Evolutionary conservation across 2,329 filamentous ascomycete species (phyloP).

Genomic region (Ciborinia camelliae): DNA sequence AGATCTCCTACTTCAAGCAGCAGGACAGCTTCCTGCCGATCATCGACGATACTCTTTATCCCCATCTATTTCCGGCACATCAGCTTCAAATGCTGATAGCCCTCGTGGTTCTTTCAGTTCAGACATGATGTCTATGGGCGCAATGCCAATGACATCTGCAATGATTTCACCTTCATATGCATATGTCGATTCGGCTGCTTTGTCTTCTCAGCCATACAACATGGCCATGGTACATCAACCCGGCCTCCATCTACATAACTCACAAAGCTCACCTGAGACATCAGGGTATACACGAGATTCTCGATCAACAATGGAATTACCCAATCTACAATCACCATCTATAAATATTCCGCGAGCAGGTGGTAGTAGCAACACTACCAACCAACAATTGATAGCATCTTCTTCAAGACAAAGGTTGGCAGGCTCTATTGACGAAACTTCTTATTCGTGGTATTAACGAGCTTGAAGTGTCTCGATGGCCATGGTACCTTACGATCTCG

Average conservation of each 20-base stretch:
- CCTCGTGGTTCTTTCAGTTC: constrained; percentile 34
- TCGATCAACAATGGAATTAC: constrained; percentile 37
- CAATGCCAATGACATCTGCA: constrained; percentile 36
- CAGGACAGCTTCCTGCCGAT: constrained; percentile 25
- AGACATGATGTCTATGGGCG: constrained; percentile 37
- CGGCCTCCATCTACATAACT: constrained; percentile 37
- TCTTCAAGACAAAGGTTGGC: constrained; percentile 27
- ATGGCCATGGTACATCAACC: constrained; percentile 40
- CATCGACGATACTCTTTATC: constrained; percentile 37
- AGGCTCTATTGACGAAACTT: constrained; percentile 14
- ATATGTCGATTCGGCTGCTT: constrained; percentile 34
- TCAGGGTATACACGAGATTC: constrained; percentile 37
- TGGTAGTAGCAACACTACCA: constrained; percentile 24
- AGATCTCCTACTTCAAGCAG: constrained; percentile 29
- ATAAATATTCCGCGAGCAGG: constrained; percentile 32
- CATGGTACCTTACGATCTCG: constrained; percentile 38
- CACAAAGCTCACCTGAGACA: constrained; percentile 40
- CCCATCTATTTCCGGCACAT: constrained; percentile 37
- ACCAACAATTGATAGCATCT: constrained; percentile 25
- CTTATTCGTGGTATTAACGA: constrained; percentile 18
- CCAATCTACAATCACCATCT: constrained; percentile 34
- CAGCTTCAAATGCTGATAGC: constrained; percentile 35
- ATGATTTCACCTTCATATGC: constrained; percentile 36
- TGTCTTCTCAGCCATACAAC: constrained; percentile 38
- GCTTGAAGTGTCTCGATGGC: constrained; percentile 30